Base-by-base conservation (phyloP, 306 rosid species). In the Oemleria cerasiformis region DNA sequence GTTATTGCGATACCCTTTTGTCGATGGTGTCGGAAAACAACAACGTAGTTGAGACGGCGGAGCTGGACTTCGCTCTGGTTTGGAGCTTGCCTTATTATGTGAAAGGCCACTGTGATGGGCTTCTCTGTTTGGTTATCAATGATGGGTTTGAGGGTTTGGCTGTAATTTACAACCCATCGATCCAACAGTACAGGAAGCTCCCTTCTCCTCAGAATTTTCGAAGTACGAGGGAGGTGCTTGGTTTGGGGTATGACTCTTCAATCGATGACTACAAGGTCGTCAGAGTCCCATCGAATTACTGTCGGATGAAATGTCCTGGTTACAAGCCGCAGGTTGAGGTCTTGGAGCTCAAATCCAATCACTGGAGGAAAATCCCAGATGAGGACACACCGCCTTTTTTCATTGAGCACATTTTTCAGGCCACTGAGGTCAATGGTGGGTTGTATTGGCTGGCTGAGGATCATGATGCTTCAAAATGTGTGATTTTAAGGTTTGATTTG, bases 91-190 rank as follows among this genome's bases (percentile, higher is more conserved):
- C 84, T 5, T 84, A 81, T 19, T 81, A 76, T 41, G 88, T 84
- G 0, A 84, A 84, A 63, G 88, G 86, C 6, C 86, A 81, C 57
- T 84, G 78, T 45, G 78, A 84, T 19, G 88, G 88, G 14, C 49
- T 84, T 30, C 43, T 84, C 20, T 81, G 86, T 50, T 4, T 75
- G 23, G 82, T 84, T n/a, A 34, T 79, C 71, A 81, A 66, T n/a
- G 82, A 84, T 25, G 78, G 84, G 5, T 4, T 30, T 7, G 73
- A 72, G 30, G 84, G 86, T 8, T 30, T 63, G 25, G 80, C 79
- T 41, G 43, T 78, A 42, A 13, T 84, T 23, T 84, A 79, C 82
- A 81, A 84, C 41, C 82, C 88, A 0, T 69, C 86, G 2, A 84
- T 79, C 54, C 44, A 58, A 5, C 68, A 73, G 76, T 57, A 75